Conservation (phyloP, 2,329 filamentous ascomycete species). For the Madurella fahalii region DNA sequence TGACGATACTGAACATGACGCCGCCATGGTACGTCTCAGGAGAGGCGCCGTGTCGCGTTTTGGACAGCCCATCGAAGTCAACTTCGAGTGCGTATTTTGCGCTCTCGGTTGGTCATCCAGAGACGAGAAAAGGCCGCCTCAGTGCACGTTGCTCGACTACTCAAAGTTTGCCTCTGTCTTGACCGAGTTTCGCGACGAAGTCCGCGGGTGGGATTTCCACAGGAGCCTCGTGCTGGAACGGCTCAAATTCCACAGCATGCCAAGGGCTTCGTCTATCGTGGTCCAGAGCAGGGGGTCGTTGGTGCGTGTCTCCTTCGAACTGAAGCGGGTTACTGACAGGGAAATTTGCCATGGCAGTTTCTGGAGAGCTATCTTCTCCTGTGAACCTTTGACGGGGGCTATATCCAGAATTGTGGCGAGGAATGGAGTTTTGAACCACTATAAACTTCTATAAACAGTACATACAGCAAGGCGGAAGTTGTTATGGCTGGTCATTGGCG, state of each 20-base stretch:
- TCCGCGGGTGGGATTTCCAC: background rate
- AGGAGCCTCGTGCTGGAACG: background rate
- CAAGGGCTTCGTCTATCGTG: background rate
- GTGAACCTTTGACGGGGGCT: too few relatives aligned
- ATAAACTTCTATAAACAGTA: too few relatives aligned
- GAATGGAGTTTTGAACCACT: too few relatives aligned
- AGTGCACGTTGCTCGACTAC: background rate
- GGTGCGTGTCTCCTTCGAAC: too few relatives aligned
- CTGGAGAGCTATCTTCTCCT: too few relatives aligned
- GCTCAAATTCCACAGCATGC: background rate
- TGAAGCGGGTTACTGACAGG: too few relatives aligned
- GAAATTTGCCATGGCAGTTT: too few relatives aligned
- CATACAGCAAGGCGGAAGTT: too few relatives aligned
- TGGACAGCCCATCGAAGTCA: background rate
- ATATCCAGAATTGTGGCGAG: too few relatives aligned
- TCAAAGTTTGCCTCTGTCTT: background rate
- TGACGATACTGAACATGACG: background rate
- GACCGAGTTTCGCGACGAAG: background rate
- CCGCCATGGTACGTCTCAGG: background rate
- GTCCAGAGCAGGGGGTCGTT: too few relatives aligned
- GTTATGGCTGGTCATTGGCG: too few relatives aligned
- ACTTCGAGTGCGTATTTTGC: constrained; percentile 1
- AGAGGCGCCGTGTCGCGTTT: background rate
- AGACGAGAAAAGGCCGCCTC: background rate
- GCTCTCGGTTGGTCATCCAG: background rate